phyloP scores from a whole-genome alignment of 202 grass and related monocot species.

The Setaria italica region DNA sequence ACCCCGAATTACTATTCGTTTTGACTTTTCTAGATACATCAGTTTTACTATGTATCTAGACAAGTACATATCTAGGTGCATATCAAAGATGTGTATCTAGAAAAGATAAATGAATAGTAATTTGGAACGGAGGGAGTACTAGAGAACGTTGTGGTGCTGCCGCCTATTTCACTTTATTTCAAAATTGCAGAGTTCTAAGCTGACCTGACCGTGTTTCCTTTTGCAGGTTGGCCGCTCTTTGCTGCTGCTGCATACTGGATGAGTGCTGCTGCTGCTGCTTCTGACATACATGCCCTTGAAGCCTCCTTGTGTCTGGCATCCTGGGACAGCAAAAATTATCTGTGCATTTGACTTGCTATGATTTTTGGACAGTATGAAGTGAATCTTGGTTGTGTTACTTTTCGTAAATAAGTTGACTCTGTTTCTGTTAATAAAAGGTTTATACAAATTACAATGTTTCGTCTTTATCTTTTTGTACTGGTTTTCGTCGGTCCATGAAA shows the following conservation, averaged over 20 bases:
- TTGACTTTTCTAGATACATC: too few relatives aligned
- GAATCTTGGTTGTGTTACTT: conserved; percentile 4
- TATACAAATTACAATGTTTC: not conserved
- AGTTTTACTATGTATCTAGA: too few relatives aligned
- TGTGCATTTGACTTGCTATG: conserved; percentile 9
- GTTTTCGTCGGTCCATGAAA: not conserved
- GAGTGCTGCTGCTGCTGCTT: conserved; percentile 74
- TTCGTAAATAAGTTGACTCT: not conserved
- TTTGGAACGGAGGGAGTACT: too few relatives aligned
- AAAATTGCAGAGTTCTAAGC: not conserved
- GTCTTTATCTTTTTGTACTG: not conserved
- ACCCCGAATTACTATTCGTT: too few relatives aligned
- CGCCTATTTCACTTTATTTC: not conserved
- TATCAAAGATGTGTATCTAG: too few relatives aligned
- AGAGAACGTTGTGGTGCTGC: not conserved
- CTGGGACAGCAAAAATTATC: not conserved
- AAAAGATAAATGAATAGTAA: too few relatives aligned
- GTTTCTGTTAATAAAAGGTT: conserved; percentile 39
- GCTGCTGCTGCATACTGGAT: conserved; percentile 86
- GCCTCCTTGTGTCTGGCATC: conserved; percentile 13
- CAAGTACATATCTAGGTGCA: too few relatives aligned
- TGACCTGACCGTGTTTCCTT: not conserved
- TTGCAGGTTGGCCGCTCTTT: conserved; percentile 71
- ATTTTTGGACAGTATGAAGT: conserved; percentile 6
- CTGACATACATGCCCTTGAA: conserved; percentile 31